phyloP scores from a whole-genome alignment of 495 filamentous ascomycete species.

The Xylaria sp. region DNA sequence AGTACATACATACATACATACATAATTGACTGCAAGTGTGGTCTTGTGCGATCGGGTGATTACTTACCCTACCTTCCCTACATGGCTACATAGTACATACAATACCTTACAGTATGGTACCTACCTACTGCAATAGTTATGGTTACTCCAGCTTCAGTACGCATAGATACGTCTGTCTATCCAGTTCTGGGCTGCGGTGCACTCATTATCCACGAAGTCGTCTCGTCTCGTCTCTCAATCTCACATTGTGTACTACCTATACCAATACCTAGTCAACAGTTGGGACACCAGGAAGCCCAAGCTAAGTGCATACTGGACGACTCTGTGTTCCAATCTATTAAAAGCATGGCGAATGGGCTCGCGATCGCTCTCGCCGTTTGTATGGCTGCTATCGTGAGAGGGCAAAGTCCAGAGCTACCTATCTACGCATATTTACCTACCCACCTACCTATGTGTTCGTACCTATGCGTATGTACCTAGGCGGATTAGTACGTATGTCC shows the following conservation, averaged over 20 bases:
- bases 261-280: slow-evolving; percentile 11
- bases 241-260: neutral
- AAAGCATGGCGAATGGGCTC: slow-evolving; percentile 13
- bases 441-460: too few relatives aligned
- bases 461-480: too few relatives aligned
- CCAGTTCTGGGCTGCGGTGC: too few relatives aligned
- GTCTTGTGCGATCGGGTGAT: neutral
- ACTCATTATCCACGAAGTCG: too few relatives aligned
- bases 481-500: slow-evolving; percentile 1
- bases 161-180: too few relatives aligned
- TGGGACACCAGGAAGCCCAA: slow-evolving; percentile 2
- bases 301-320: too few relatives aligned
- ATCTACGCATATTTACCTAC: too few relatives aligned
- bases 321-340: neutral
- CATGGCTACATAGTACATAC: too few relatives aligned
- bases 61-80: too few relatives aligned
- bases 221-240: too few relatives aligned
- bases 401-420: slow-evolving; percentile 1
- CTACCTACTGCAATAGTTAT: neutral
- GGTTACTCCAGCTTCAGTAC: neutral
- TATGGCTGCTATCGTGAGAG: slow-evolving; percentile 23
- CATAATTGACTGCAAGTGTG: too few relatives aligned
- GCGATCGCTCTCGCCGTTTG: neutral
- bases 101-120: neutral
- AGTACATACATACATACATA: too few relatives aligned